Evolutionary conservation across 176 grass and related monocot genomes (phyloP), one percentile per base, ranked within the genome.

Genomic region (Hordeum vulgare): DNA sequence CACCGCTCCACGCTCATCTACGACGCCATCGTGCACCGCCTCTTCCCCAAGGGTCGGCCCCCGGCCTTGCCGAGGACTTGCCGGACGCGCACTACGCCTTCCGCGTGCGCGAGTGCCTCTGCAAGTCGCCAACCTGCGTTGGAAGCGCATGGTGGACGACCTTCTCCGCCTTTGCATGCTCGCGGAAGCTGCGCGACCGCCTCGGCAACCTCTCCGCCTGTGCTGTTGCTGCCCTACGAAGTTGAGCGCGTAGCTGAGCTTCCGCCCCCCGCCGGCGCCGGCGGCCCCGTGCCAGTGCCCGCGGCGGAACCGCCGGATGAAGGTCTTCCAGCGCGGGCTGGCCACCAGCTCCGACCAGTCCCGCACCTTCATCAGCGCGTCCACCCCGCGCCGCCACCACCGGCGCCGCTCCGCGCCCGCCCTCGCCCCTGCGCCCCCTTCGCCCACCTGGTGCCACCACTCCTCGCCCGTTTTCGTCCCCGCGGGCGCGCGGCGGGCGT

Each of bases 341-440:
- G 96, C 96, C 17, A 92, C 89, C 36, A 99, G 80, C 91, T 99
- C 96, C 64, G 93, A 99, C 96, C 96, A 99, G 87, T 99, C 96
- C 15, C 96, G 77, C 62, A 90, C 86, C 89, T 94, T 99, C 93
- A 92, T 92, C 21, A 89, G 25, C 41, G 89, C 85, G 54, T 84
- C 86, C 77, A 90, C 75, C 28, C 92, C 92, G 62, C 82, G 78
- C 42, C 87, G 81, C 93, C 93, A 91, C 96, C 91, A 92, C 83
- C 87, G 74, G 26, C 71, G 66, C 66, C 78, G 36, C 34, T 36
- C 77, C 23, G 49, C 6, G 0, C 49, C 49, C 6, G 2, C 4
- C 21, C 45, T 12, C 4, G 10, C 47, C 2, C 66, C 10, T 0
- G 8, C n/a, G 1, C 53, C 33, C 1, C 33, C 61, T n/a, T 26